Evolutionary conservation across 2,329 filamentous ascomycete species (phyloP).

Genomic region (Hymenoscyphus albidus): DNA sequence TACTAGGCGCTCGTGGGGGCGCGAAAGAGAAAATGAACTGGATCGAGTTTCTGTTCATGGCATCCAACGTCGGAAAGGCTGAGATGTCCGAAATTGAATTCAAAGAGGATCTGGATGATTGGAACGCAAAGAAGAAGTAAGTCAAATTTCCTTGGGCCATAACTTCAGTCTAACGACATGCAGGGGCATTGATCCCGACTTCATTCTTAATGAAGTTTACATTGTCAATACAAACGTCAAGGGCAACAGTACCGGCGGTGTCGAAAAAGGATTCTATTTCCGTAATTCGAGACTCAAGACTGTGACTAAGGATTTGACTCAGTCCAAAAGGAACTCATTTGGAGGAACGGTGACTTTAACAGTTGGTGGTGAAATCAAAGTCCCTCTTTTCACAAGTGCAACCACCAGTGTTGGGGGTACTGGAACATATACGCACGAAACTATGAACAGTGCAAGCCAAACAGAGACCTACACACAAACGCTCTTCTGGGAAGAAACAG

Average conservation of each 20-base stretch:
- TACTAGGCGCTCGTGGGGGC: background rate
- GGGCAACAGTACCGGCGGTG: background rate
- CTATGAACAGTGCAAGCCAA: background rate
- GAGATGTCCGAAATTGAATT: slow-evolving; percentile 6
- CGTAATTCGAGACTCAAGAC: background rate
- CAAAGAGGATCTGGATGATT: slow-evolving; percentile 4
- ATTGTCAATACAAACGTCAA: slow-evolving; percentile 4
- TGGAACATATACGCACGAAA: background rate
- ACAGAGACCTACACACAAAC: background rate
- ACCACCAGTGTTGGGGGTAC: background rate
- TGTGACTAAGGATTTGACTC: background rate
- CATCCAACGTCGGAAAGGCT: slow-evolving; percentile 1
- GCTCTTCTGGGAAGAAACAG: background rate
- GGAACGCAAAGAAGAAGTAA: slow-evolving; percentile 8
- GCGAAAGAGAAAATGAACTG: background rate
- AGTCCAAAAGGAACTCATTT: background rate
- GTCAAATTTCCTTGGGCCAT: background rate
- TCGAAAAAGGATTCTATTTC: background rate
- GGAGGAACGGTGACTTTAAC: background rate
- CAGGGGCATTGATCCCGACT: background rate
- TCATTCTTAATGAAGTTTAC: background rate
- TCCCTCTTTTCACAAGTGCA: background rate
- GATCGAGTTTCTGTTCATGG: background rate
- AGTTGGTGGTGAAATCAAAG: background rate
- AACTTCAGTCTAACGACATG: background rate